Evolutionary conservation across 495 filamentous ascomycete species (phyloP).

Genomic region (Polyplosphaeria fusca): DNA sequence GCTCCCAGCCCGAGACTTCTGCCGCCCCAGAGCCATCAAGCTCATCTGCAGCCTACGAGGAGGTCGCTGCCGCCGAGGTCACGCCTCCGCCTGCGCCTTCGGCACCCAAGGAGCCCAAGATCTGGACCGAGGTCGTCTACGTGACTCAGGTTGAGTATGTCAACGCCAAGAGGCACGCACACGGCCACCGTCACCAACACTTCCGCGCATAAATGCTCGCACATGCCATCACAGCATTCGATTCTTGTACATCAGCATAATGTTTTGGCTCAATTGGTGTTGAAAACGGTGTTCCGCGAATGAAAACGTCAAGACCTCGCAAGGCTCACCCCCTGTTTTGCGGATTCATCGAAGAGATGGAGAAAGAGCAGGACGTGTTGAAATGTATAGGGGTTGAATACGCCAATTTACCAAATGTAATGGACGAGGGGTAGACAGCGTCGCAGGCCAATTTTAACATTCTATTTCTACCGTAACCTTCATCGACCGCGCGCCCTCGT

Average conservation of each 20-base stretch:
- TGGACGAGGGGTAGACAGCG: slow-evolving; percentile 29
- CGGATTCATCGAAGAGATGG: slow-evolving; percentile 1
- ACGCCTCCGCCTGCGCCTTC: neutral
- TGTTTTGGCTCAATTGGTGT: slow-evolving; percentile 24
- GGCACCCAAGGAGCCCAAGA: slow-evolving; percentile 4
- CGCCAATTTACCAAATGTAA: slow-evolving; percentile 22
- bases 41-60: neutral
- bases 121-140: slow-evolving; percentile 21
- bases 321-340: slow-evolving; percentile 2
- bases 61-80: slow-evolving; percentile 16
- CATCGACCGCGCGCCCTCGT: slow-evolving; percentile 18
- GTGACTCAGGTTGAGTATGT: slow-evolving; percentile 14
- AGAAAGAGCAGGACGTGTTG: neutral
- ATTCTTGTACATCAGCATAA: slow-evolving; percentile 9
- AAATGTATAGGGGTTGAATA: neutral
- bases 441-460: slow-evolving; percentile 25
- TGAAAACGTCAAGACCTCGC: neutral
- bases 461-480: slow-evolving; percentile 26
- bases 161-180: slow-evolving; percentile 21
- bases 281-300: slow-evolving; percentile 18
- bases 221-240: slow-evolving; percentile 1
- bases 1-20: neutral
- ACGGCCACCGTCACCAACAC: slow-evolving; percentile 24
- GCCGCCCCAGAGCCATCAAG: neutral
- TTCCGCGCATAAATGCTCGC: slow-evolving; percentile 19